A percentile compares a stretch with the other conserved stretches of the same genome.
These are phyloP conservation scores for Nannochloropsis granulata DNA, from an alignment of 108 stramenopile species.

Conservation along the genomic window DNA sequence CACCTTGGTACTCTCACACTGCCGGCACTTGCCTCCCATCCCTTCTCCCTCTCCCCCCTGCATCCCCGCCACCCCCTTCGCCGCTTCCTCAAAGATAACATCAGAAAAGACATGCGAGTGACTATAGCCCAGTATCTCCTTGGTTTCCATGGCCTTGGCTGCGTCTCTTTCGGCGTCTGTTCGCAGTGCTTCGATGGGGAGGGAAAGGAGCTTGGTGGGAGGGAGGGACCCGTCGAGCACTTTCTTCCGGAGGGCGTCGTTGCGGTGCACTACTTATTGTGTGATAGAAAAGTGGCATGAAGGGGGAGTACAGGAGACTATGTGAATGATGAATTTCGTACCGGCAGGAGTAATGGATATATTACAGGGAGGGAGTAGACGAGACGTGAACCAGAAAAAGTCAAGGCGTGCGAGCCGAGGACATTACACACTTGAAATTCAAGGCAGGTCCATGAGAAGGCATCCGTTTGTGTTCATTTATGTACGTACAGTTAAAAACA, in stretches of 20 bases:
- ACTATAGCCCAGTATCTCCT: background rate
- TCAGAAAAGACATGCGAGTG: background rate
- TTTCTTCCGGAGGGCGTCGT: background rate
- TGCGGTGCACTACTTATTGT: background rate
- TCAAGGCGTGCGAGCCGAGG: no score
- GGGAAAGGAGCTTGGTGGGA: background rate
- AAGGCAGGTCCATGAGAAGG: no score
- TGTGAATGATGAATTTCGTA: background rate
- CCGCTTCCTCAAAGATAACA: background rate
- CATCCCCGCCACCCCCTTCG: background rate
- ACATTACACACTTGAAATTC: no score
- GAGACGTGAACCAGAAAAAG: no score
- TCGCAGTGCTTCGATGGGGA: background rate
- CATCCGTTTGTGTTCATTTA: no score
- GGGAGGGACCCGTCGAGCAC: background rate
- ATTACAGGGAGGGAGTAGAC: no score
- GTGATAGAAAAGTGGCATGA: background rate
- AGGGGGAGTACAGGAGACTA: background rate
- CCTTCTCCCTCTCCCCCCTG: background rate
- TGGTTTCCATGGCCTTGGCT: background rate
- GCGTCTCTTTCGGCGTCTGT: background rate
- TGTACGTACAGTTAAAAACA: background rate
- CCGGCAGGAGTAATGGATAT: no score
- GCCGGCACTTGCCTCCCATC: background rate
- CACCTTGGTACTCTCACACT: background rate